phyloP scores from a whole-genome alignment of 345 rosid species.

The Pistacia integerrima region DNA sequence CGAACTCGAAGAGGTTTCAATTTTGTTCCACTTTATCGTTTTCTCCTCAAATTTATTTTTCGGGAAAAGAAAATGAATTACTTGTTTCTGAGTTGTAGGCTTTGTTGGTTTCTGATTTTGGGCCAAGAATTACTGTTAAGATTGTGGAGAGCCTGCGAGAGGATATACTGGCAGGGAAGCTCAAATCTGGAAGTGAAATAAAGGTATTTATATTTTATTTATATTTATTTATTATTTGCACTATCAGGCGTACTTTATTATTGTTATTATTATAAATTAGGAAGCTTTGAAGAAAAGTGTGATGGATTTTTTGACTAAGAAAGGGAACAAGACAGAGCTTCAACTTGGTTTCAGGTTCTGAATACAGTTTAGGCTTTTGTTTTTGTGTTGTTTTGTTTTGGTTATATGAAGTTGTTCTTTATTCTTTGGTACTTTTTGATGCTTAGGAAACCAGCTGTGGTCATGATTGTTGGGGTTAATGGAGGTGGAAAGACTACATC shows the following conservation, averaged over 20 bases:
- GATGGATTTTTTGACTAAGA: constrained; percentile 62
- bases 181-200: constrained; percentile 88
- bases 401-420: not conserved
- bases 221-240: not conserved
- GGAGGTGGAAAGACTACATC: constrained; percentile 99
- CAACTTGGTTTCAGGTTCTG: constrained; percentile 82
- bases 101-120: constrained; percentile 87
- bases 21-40: not conserved
- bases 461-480: constrained; percentile 85
- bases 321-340: constrained; percentile 80
- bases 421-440: constrained; percentile 8
- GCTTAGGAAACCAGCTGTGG: constrained; percentile 86
- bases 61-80: not conserved
- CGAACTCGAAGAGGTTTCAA: constrained; percentile 82
- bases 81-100: constrained; percentile 43
- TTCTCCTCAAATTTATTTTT: not conserved
- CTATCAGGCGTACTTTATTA: too few relatives aligned
- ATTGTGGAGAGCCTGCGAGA: constrained; percentile 86
- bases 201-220: constrained; percentile 47
- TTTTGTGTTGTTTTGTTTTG: not conserved
- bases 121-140: constrained; percentile 82
- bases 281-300: constrained; percentile 83
- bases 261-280: constrained; percentile 28
- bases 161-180: constrained; percentile 79
- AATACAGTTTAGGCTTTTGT: not conserved